phyloP scores from a whole-genome alignment of 2,329 filamentous ascomycete genomes.

The Trichoderma sp. region DNA sequence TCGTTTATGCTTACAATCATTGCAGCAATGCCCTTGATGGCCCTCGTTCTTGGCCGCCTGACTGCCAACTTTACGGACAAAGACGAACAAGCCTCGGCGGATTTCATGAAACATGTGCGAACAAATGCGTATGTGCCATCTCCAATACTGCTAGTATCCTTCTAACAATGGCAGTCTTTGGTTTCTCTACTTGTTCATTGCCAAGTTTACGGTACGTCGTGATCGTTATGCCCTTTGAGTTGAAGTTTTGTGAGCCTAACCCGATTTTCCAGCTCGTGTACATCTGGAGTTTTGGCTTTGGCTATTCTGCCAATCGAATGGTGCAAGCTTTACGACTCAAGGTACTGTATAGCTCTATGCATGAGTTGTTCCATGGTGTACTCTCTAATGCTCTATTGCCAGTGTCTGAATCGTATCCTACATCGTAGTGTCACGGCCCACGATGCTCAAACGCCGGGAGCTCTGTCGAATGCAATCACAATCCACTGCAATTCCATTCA shows the following conservation, averaged over 20 bases:
- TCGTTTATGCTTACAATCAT: neutral
- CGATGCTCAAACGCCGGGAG: neutral
- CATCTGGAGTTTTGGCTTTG: neutral
- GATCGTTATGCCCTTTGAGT: neutral
- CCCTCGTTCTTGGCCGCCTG: neutral
- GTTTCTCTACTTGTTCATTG: neutral
- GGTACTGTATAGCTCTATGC: neutral
- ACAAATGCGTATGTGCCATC: neutral
- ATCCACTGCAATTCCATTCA: neutral
- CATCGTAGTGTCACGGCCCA: neutral
- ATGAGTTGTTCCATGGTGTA: neutral
- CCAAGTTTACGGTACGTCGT: neutral
- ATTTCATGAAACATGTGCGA: neutral
- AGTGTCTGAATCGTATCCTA: neutral
- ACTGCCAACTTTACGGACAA: neutral
- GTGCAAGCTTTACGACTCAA: neutral
- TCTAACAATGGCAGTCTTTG: neutral
- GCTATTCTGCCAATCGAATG: neutral
- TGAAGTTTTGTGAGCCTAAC: neutral
- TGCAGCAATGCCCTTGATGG: neutral
- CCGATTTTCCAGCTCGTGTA: neutral
- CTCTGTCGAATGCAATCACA: neutral
- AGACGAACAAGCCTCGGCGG: neutral
- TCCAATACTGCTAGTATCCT: neutral
- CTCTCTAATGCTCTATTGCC: neutral